phyloP scores from a whole-genome alignment of 106 monocot genomes.

The Alisma plantagoaquatica region DNA sequence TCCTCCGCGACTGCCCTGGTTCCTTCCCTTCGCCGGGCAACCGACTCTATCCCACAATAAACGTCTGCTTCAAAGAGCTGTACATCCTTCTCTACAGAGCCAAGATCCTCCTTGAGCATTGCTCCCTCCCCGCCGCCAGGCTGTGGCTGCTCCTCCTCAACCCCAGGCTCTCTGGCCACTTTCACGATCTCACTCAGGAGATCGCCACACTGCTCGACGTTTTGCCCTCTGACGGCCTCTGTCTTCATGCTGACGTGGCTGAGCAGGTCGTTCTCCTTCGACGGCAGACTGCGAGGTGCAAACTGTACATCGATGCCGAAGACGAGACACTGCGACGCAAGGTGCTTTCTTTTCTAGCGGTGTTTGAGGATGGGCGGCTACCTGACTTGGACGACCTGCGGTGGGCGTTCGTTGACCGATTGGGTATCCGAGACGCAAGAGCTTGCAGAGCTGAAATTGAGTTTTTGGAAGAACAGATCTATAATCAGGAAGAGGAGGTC shows the following conservation, averaged over 20 bases:
- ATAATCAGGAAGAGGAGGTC: conserved; percentile 41
- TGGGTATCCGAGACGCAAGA: conserved; percentile 23
- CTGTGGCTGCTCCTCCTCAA: conserved; percentile 41
- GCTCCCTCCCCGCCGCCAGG: conserved; percentile 36
- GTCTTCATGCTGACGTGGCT: conserved; percentile 20
- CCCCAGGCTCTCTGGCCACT: conserved; percentile 33
- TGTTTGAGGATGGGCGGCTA: conserved; percentile 23
- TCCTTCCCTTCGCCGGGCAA: too few species aligned
- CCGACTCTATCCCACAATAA: conserved; percentile 19
- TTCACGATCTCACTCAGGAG: conserved; percentile 52
- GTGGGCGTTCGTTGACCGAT: conserved; percentile 15
- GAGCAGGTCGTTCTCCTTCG: conserved; percentile 37
- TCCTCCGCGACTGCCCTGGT: conserved; percentile 6
- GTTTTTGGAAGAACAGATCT: too few species aligned
- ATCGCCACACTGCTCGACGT: conserved; percentile 60
- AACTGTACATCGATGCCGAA: conserved; percentile 23
- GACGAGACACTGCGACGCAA: conserved; percentile 29
- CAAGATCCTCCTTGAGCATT: conserved; percentile 43
- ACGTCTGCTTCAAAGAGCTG: conserved; percentile 48
- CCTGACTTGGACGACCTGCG: conserved; percentile 29
- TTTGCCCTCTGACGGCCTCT: conserved; percentile 26
- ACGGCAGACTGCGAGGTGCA: conserved; percentile 13
- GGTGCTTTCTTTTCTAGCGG: conserved; percentile 33
- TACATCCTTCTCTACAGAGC: conserved; percentile 52
- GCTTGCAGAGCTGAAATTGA: conserved; percentile 45